Percentiles rank a stretch among this genome's conserved stretches.
Evolutionary conservation across 768 basidiomycete genomes (phyloP).

Genomic region (Lentinus brumalis): DNA sequence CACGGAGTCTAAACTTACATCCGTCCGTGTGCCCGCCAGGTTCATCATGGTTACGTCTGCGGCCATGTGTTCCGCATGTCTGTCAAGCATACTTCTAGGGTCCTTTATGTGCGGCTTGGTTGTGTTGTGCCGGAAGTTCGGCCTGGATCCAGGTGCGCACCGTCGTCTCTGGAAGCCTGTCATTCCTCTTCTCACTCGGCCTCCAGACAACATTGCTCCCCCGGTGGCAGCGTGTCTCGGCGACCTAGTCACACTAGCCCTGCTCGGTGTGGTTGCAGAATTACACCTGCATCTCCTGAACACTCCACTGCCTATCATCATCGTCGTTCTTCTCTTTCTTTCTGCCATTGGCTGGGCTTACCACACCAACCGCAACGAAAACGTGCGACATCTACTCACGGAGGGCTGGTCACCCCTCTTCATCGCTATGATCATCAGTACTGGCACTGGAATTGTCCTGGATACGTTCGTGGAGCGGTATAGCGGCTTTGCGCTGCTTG

Average conservation of each 20-base stretch:
- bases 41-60: constrained; percentile 77
- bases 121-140: constrained; percentile 71
- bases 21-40: constrained; percentile 39
- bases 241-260: constrained; percentile 86
- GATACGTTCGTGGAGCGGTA: constrained; percentile 88
- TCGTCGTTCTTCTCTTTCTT: constrained; percentile 53
- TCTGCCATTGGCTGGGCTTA: constrained; percentile 51
- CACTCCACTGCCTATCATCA: constrained; percentile 62
- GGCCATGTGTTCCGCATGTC: constrained; percentile 78
- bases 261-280: constrained; percentile 76
- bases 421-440: constrained; percentile 86
- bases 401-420: constrained; percentile 92
- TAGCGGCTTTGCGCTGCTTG: constrained; percentile 84
- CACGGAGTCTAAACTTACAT: not conserved
- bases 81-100: constrained; percentile 79
- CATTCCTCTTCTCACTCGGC: too few species aligned
- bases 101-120: constrained; percentile 91
- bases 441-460: constrained; percentile 87
- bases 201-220: constrained; percentile 89
- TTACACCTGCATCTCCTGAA: constrained; percentile 66
- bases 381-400: constrained; percentile 70
- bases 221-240: constrained; percentile 92
- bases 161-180: not conserved
- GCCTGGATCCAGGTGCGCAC: constrained; percentile 77
- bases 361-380: constrained; percentile 63